Percentiles rank a stretch among this genome's conserved stretches.
Conservation (phyloP, 1,139 yeast genomes). For the Zygosaccharomyces sapae region DNA sequence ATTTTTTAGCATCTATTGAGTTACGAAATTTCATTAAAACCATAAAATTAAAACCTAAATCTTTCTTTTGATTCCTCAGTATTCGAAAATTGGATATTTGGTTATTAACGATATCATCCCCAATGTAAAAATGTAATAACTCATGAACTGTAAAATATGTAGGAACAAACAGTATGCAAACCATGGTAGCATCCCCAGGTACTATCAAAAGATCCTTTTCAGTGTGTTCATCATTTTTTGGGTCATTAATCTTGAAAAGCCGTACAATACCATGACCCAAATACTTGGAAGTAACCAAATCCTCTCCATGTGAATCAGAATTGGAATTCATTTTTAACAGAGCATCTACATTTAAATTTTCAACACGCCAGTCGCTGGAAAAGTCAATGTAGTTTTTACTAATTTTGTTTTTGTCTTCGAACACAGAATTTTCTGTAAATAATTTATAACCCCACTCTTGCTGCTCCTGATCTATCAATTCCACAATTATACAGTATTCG, state of each 20-base stretch:
- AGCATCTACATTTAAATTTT: slow-evolving; percentile 12
- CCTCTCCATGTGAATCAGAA: slow-evolving; percentile 16
- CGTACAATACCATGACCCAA: slow-evolving; percentile 72
- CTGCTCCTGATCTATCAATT: slow-evolving; percentile 13
- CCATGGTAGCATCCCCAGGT: slow-evolving; percentile 58
- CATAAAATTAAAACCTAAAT: slow-evolving; percentile 59
- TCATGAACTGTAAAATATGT: slow-evolving; percentile 85
- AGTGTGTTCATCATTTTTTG: slow-evolving; percentile 16
- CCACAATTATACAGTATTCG: slow-evolving; percentile 17
- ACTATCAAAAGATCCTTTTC: slow-evolving; percentile 28
- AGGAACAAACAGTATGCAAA: slow-evolving; percentile 81
- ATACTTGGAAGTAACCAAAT: slow-evolving; percentile 36
- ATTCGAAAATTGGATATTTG: slow-evolving; percentile 69
- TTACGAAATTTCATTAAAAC: slow-evolving; percentile 71
- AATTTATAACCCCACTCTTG: slow-evolving; percentile 13
- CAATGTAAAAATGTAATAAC: slow-evolving; percentile 58
- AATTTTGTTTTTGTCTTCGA: slow-evolving; percentile 7
- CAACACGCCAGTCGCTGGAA: slow-evolving; percentile 21
- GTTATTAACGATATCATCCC: slow-evolving; percentile 59
- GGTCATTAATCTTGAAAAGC: slow-evolving; percentile 49
- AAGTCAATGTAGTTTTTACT: slow-evolving; percentile 1
- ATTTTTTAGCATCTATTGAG: slow-evolving; percentile 52
- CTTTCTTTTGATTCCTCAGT: slow-evolving; percentile 54
- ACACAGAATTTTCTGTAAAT: slow-evolving; percentile 11
- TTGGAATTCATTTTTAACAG: slow-evolving; percentile 6